phyloP scores from a whole-genome alignment of 148 eudicot species.

The Cornus florida region DNA sequence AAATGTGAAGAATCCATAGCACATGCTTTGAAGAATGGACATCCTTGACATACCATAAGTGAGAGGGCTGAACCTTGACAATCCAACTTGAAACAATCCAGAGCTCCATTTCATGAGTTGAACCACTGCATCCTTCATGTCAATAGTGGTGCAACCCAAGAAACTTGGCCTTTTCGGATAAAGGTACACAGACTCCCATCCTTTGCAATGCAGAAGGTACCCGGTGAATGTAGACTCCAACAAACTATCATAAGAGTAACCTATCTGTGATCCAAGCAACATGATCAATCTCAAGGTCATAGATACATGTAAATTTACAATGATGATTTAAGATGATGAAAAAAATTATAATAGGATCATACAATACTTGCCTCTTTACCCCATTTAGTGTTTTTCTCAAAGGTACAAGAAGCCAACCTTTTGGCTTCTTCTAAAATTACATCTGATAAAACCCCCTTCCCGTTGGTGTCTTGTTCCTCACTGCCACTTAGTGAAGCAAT shows the following conservation, averaged over 20 bases:
- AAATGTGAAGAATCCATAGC: constrained; percentile 26
- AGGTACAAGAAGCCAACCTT: constrained; percentile 51
- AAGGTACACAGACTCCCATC: constrained; percentile 51
- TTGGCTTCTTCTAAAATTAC: constrained; percentile 36
- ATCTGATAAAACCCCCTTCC: constrained; percentile 1
- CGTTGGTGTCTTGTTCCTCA: background rate
- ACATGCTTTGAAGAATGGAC: constrained; percentile 36
- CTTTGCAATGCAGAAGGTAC: constrained; percentile 39
- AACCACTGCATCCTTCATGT: constrained; percentile 39
- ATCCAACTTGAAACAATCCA: constrained; percentile 32
- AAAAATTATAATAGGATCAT: no score
- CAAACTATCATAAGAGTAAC: constrained; percentile 43
- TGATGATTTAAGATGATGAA: no score
- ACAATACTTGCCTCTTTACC: constrained; percentile 50
- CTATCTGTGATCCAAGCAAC: constrained; percentile 33
- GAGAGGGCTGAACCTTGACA: constrained; percentile 41
- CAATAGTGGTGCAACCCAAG: constrained; percentile 48
- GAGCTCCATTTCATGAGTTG: constrained; percentile 47
- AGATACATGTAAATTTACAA: no score
- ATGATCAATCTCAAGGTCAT: background rate
- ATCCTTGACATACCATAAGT: constrained; percentile 32
- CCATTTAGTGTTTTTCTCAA: constrained; percentile 58
- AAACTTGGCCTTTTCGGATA: constrained; percentile 49
- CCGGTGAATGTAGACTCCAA: constrained; percentile 57
- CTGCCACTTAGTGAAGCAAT: constrained; percentile 28